Evolutionary conservation across 139 green algal species (phyloP), one percentile per base, ranked within the genome.

Genomic region (Chlorella sp.): DNA sequence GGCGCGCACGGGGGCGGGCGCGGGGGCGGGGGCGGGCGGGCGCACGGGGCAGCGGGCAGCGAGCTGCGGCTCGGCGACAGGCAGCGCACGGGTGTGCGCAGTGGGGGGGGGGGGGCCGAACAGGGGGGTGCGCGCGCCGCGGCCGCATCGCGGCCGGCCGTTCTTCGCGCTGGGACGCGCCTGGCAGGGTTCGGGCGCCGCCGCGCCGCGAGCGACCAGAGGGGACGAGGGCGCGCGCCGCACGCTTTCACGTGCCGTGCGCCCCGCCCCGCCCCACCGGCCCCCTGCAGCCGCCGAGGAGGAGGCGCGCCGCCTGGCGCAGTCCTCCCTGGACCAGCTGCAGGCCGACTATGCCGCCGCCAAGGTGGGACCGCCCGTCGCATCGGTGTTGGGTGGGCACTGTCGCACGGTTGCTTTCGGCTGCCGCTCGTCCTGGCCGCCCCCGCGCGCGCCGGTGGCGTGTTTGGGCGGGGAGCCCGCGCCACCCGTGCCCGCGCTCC

Each of bases 301-400:
- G 60, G 60, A 31, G 23, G 77, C 76, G 8, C 50, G 82, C 29
- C 33, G 33, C 62, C 63, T 51, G 60, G 79, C 79, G 12, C 53
- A 77, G 36, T 27, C 29, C 25, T 66, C 60, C 21, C 48, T 87
- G 43, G 38, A 48, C 33, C 31, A 55, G 43, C 72, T 87, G 45
- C 65, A 76, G 35, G 60, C 50, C 35, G 82, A 87, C 56, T 86
- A 70, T 23, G 68, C 80, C 40, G 45, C 58, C 9, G 79, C 62
- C 29, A 79, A 79, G 79, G 82, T 83, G 40, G 50, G 61, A 17
- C 25, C 3, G 17, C 19, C 42, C 58, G 5, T 68, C 2, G 17
- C 33, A 5, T 53, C 5, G 12, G 33, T 65, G 9, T 25, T 14
- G 38, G 46, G 31, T 0, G 29, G 17, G 23, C 11, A 5, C 6